Conservation (phyloP, 306 rosid genomes). For the Quercus parvula region DNA sequence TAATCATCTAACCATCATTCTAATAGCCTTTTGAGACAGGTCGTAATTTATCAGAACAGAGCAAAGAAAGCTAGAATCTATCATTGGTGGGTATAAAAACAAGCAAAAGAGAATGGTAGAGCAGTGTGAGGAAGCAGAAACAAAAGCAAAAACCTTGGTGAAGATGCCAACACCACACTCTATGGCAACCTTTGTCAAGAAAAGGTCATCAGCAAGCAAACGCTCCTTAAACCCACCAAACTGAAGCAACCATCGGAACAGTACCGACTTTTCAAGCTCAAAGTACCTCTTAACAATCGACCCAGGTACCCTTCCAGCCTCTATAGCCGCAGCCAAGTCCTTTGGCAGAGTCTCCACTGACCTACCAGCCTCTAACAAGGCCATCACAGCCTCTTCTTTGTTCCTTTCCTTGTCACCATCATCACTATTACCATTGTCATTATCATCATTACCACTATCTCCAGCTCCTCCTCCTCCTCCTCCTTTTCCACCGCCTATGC, state of each 20-base stretch:
- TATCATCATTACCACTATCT: background rate
- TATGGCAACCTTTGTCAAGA: constrained; percentile 75
- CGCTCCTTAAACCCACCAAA: constrained; percentile 91
- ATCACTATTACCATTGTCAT: constrained; percentile 12
- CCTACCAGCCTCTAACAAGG: constrained; percentile 58
- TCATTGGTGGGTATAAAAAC: too few species aligned
- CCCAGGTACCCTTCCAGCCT: constrained; percentile 72
- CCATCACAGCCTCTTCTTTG: constrained; percentile 60
- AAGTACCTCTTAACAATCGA: constrained; percentile 62
- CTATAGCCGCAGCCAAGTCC: constrained; percentile 69
- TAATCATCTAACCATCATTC: too few species aligned
- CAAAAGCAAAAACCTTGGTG: constrained; percentile 54
- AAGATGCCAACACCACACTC: constrained; percentile 87
- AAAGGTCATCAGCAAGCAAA: constrained; percentile 87
- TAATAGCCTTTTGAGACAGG: too few species aligned
- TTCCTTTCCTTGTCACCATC: constrained; percentile 57
- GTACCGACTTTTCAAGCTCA: constrained; percentile 62
- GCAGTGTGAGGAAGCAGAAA: background rate
- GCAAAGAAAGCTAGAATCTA: too few species aligned
- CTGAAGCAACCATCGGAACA: constrained; percentile 60
- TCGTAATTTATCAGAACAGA: too few species aligned
- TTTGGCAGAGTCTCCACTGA: constrained; percentile 64
- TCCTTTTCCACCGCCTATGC: constrained; percentile 20
- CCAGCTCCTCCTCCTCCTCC: background rate
- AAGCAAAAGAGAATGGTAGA: background rate